Percentiles rank a stretch among this genome's conserved stretches.
Conservation (phyloP, 2,329 filamentous ascomycete genomes). For the Exophiala mesophila region DNA sequence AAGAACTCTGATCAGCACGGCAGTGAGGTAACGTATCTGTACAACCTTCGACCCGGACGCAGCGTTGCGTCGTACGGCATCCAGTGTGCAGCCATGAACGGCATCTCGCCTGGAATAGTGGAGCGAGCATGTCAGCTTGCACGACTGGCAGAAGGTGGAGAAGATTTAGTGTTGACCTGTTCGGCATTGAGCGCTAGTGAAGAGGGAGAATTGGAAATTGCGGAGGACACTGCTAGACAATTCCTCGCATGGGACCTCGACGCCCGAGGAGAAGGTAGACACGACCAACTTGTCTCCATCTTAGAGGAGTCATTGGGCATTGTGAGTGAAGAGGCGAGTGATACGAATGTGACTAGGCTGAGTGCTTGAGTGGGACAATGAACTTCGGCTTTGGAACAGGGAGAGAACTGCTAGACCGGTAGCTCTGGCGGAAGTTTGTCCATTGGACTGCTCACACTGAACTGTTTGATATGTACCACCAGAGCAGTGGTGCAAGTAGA, state of each 20-base stretch:
- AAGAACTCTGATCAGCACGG: conserved; percentile 36
- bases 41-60: conserved; percentile 61
- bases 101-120: conserved; percentile 67
- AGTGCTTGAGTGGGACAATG: too few relatives aligned
- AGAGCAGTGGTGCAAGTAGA: background rate
- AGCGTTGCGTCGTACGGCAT: conserved; percentile 80
- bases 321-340: too few relatives aligned
- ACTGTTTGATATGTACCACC: too few relatives aligned
- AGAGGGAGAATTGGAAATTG: conserved; percentile 60
- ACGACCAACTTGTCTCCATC: conserved; percentile 7
- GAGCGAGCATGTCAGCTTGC: conserved; percentile 71
- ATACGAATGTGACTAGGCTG: too few relatives aligned
- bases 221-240: conserved; percentile 36
- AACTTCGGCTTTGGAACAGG: too few relatives aligned
- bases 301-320: too few relatives aligned
- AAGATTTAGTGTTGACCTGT: conserved; percentile 71
- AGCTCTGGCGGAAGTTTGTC: too few relatives aligned
- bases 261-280: conserved; percentile 8
- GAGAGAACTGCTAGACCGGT: too few relatives aligned
- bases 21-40: conserved; percentile 61
- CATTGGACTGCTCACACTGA: too few relatives aligned
- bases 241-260: conserved; percentile 21
- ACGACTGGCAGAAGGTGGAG: conserved; percentile 61
- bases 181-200: conserved; percentile 62
- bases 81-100: conserved; percentile 79